A percentile compares a stretch with the other conserved stretches of the same genome.
Conservation (phyloP, 805 yeast genomes). For the Ogataea paradorogensis region DNA sequence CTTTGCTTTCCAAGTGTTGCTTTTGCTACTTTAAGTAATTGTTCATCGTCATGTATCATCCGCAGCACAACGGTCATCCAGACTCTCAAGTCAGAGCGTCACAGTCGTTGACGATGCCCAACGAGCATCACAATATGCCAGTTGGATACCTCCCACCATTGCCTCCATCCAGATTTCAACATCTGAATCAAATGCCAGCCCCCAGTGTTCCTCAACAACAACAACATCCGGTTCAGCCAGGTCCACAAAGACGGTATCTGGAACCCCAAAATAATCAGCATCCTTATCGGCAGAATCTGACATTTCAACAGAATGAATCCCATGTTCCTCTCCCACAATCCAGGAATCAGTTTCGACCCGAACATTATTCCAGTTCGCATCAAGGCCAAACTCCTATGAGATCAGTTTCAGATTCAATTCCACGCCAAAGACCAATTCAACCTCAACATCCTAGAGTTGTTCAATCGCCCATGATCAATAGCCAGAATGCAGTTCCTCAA, state of each 20-base stretch:
- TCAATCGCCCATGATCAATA: conserved; percentile 16
- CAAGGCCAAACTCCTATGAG: neutral
- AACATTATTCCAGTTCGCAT: neutral
- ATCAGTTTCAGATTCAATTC: conserved; percentile 4
- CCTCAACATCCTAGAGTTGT: conserved; percentile 3
- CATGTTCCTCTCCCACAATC: conserved; percentile 4
- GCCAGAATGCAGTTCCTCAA: conserved; percentile 27
- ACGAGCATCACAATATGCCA: neutral
- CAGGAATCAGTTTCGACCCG: conserved; percentile 4
- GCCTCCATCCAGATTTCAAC: conserved; percentile 9
- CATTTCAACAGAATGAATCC: neutral
- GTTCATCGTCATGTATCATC: conserved; percentile 3
- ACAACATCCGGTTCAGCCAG: neutral
- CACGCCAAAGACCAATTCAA: conserved; percentile 1
- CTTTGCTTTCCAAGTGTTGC: conserved; percentile 1
- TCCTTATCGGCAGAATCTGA: conserved; percentile 6
- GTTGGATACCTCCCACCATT: conserved; percentile 7
- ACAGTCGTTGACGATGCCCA: conserved; percentile 2
- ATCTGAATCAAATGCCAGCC: conserved; percentile 1
- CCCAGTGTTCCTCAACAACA: conserved; percentile 1
- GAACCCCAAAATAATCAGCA: conserved; percentile 6
- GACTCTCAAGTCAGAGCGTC: conserved; percentile 1
- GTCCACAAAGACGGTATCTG: conserved; percentile 6
- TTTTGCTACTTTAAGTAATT: neutral
- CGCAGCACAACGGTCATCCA: conserved; percentile 7